Evolutionary conservation across 2,329 filamentous ascomycete genomes (phyloP).

Genomic region (Elsinoe necatrix): DNA sequence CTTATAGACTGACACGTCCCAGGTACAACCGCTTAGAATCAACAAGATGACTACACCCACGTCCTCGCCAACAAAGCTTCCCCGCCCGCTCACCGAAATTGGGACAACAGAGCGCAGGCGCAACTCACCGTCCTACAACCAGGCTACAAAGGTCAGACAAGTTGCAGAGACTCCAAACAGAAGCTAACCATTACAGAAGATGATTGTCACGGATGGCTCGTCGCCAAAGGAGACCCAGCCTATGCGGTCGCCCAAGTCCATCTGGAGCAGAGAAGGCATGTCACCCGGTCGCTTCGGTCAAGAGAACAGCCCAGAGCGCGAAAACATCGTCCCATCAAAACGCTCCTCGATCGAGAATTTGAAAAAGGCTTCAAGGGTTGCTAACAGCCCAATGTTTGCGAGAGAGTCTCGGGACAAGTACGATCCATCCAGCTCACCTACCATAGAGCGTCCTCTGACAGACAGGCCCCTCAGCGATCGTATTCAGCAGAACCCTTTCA

Average conservation of each 20-base stretch:
- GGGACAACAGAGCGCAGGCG: slow-evolving; percentile 75
- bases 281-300: slow-evolving; percentile 54
- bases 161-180: not conserved
- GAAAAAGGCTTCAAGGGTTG: slow-evolving; percentile 88
- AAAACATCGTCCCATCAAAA: slow-evolving; percentile 55
- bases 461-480: slow-evolving; percentile 49
- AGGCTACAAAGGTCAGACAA: slow-evolving; percentile 56
- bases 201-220: slow-evolving; percentile 59
- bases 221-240: slow-evolving; percentile 54
- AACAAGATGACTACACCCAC: slow-evolving; percentile 56
- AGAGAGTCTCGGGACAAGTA: slow-evolving; percentile 89
- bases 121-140: slow-evolving; percentile 88
- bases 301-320: slow-evolving; percentile 52
- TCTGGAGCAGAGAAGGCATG: slow-evolving; percentile 64
- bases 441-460: slow-evolving; percentile 74
- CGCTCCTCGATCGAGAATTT: slow-evolving; percentile 91
- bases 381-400: slow-evolving; percentile 95
- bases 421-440: slow-evolving; percentile 67
- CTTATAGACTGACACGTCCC: slow-evolving; percentile 18
- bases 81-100: slow-evolving; percentile 80
- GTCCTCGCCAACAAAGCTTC: slow-evolving; percentile 57
- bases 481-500: slow-evolving; percentile 63
- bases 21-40: slow-evolving; percentile 74
- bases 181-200: slow-evolving; percentile 47
- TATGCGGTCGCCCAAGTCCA: slow-evolving; percentile 66